Evolutionary conservation across 306 rosid genomes (phyloP).

Genomic region (Glycyrrhiza uralensis): DNA sequence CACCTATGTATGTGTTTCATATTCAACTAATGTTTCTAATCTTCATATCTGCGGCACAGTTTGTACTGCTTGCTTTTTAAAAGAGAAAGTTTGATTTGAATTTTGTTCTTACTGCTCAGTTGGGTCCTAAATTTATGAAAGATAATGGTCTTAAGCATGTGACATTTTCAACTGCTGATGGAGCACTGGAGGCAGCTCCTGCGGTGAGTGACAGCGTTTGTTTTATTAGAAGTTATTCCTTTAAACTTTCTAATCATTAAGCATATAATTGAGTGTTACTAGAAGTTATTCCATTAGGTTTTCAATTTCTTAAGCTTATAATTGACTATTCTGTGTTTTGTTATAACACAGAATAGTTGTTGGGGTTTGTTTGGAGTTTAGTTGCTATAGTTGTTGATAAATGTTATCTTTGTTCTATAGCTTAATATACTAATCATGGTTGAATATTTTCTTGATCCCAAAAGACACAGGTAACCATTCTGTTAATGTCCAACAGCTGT

Average conservation of each 20-base stretch:
- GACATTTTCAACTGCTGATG: slow-evolving; percentile 86
- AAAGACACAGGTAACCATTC: neutral
- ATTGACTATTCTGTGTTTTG: neutral
- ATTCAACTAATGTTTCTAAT: neutral
- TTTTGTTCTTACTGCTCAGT: slow-evolving; percentile 42
- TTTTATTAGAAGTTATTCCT: neutral
- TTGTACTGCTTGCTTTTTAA: neutral
- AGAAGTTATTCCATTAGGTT: neutral
- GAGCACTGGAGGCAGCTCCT: slow-evolving; percentile 98
- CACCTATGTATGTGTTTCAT: slow-evolving; percentile 54
- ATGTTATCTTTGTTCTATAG: neutral
- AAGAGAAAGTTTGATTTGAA: neutral
- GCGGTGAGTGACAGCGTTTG: slow-evolving; percentile 56
- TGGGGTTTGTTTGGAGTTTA: neutral
- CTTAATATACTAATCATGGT: slow-evolving; percentile 18
- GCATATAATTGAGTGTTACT: neutral
- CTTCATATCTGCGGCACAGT: neutral
- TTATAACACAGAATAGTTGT: neutral
- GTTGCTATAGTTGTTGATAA: neutral
- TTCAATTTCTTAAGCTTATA: neutral
- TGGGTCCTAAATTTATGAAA: slow-evolving; percentile 85
- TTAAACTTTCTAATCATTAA: neutral
- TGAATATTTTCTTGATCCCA: neutral
- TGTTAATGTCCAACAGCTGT: neutral
- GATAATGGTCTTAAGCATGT: slow-evolving; percentile 82